A percentile compares a stretch with the other conserved stretches of the same genome.
phyloP scores from a whole-genome alignment of 257 asterid genomes.

The Marsdenia floribunda region DNA sequence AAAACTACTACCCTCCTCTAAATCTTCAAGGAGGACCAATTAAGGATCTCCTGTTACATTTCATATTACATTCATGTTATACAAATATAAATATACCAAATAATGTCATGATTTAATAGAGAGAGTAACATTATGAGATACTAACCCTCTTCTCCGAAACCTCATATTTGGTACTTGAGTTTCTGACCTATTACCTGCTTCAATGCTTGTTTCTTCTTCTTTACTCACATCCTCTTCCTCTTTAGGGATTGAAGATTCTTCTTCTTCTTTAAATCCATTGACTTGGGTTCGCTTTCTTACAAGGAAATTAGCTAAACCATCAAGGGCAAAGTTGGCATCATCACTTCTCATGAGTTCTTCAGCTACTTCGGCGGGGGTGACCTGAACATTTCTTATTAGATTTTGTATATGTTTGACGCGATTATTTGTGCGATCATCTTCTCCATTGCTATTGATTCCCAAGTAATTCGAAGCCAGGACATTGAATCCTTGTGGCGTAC shows the following conservation, averaged over 20 bases:
- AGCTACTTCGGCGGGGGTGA: slow-evolving; percentile 69
- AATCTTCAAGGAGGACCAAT: no score
- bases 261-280: slow-evolving; percentile 9
- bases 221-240: not conserved
- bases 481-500: slow-evolving; percentile 53
- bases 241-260: not conserved
- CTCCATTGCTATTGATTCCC: slow-evolving; percentile 34
- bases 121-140: no score
- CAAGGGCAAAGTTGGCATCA: slow-evolving; percentile 46
- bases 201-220: no score
- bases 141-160: no score
- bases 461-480: slow-evolving; percentile 52
- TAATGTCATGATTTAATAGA: no score
- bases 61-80: no score
- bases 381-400: slow-evolving; percentile 38
- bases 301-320: slow-evolving; percentile 52
- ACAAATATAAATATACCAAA: no score
- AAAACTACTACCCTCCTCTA: no score
- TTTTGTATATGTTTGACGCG: slow-evolving; percentile 33
- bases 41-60: no score
- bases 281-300: slow-evolving; percentile 30
- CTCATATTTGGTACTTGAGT: no score
- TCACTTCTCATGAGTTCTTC: slow-evolving; percentile 79
- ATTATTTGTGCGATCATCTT: slow-evolving; percentile 30
- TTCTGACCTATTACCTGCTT: no score